These are phyloP conservation scores for Heimioporus punctisporus DNA, from an alignment of 1,284 basidiomycete genomes.

Conservation along the genomic window DNA sequence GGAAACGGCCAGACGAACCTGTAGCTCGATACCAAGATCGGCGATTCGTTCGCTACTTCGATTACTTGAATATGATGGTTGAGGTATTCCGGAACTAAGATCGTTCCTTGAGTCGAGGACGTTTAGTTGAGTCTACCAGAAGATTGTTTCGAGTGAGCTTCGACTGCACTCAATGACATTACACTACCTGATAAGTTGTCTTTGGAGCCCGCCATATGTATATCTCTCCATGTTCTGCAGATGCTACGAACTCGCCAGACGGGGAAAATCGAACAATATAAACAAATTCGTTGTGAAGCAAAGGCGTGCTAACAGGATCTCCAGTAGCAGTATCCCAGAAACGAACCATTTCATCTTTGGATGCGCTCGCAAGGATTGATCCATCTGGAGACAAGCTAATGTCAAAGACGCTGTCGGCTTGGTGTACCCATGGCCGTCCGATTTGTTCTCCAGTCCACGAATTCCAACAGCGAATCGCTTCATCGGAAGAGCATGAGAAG, in stretches of 20 bases:
- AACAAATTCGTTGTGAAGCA: background rate
- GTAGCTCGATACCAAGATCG: too few relatives aligned
- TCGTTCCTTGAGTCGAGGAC: too few relatives aligned
- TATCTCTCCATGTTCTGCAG: background rate
- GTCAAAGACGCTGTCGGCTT: background rate
- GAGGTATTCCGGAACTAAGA: too few relatives aligned
- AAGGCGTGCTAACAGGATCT: background rate
- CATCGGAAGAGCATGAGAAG: background rate
- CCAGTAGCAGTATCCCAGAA: slow-evolving; percentile 11
- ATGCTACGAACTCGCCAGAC: slow-evolving; percentile 5
- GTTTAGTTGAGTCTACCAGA: too few relatives aligned
- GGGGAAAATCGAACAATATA: slow-evolving; percentile 1
- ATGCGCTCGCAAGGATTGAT: slow-evolving; percentile 10
- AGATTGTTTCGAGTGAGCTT: too few relatives aligned
- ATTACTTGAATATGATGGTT: too few relatives aligned
- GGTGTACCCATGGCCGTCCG: slow-evolving; percentile 2
- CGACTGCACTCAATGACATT: too few relatives aligned
- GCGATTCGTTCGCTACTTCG: too few relatives aligned
- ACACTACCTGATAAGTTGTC: background rate
- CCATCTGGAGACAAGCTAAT: slow-evolving; percentile 5
- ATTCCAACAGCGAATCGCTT: slow-evolving; percentile 7
- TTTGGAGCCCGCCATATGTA: slow-evolving; percentile 4
- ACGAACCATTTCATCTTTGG: slow-evolving; percentile 4
- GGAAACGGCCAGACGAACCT: too few relatives aligned
- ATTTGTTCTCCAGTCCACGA: background rate